Evolutionary conservation across 352 stramenopile genomes (phyloP).

Genomic region (Phytophthora cactorum): DNA sequence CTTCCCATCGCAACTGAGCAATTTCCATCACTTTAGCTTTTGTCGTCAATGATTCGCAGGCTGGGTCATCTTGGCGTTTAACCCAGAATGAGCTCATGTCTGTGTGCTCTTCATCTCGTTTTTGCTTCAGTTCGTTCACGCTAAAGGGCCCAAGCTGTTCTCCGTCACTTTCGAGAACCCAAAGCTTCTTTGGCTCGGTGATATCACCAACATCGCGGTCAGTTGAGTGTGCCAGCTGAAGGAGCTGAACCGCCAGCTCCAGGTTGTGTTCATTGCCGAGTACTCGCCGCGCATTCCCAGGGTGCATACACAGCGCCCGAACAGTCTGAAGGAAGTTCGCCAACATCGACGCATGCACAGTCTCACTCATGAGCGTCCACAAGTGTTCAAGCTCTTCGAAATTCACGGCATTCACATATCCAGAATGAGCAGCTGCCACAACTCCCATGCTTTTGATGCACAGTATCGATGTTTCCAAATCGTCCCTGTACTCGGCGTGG

Average conservation of each 20-base stretch:
- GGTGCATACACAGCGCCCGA: conserved; percentile 57
- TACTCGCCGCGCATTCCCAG: conserved; percentile 59
- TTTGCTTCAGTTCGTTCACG: conserved; percentile 63
- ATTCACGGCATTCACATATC: conserved; percentile 40
- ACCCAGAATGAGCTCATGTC: conserved; percentile 43
- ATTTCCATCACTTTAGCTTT: conserved; percentile 67
- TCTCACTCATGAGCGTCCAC: conserved; percentile 66
- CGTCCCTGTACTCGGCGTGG: conserved; percentile 65
- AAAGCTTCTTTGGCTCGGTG: conserved; percentile 45
- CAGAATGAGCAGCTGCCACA: conserved; percentile 59
- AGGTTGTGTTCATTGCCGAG: conserved; percentile 50
- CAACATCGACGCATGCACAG: conserved; percentile 64
- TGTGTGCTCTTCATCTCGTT: conserved; percentile 31
- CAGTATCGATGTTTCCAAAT: conserved; percentile 66
- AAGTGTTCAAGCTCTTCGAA: conserved; percentile 81
- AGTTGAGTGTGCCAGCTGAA: conserved; percentile 71
- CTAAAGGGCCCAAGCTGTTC: conserved; percentile 39
- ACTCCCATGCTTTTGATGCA: conserved; percentile 73
- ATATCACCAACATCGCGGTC: conserved; percentile 34
- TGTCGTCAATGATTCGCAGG: conserved; percentile 33
- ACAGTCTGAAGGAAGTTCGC: conserved; percentile 61
- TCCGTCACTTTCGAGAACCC: conserved; percentile 46
- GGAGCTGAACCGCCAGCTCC: conserved; percentile 58
- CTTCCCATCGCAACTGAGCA: conserved; percentile 80
- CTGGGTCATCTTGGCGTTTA: conserved; percentile 39